Evolutionary conservation across 2,329 filamentous ascomycete genomes (phyloP).

Genomic region (Dactylellina cionopaga): DNA sequence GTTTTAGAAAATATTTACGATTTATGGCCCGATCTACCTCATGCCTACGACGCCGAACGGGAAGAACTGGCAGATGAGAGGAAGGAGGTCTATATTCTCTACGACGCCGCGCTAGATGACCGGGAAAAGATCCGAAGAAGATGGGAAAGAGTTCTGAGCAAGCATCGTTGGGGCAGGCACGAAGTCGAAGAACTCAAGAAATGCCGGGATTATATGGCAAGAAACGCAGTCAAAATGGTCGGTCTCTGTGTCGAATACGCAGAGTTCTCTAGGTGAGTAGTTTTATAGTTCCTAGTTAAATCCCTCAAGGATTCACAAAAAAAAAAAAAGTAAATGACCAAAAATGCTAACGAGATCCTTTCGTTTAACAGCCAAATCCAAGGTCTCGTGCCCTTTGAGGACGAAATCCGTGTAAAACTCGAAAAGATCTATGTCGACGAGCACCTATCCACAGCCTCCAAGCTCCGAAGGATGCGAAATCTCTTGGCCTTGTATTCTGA

Average conservation of each 20-base stretch:
- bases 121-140: constrained; percentile 42
- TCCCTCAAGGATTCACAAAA: too few species aligned
- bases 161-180: constrained; percentile 49
- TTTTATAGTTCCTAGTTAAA: background rate
- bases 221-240: constrained; percentile 51
- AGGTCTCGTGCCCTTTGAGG: constrained; percentile 38
- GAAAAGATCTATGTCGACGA: constrained; percentile 51
- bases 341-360: background rate
- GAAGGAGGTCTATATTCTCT: constrained; percentile 49
- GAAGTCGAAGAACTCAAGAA: constrained; percentile 50
- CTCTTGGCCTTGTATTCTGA: constrained; percentile 31
- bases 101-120: constrained; percentile 46
- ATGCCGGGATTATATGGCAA: constrained; percentile 49
- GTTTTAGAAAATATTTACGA: constrained; percentile 51
- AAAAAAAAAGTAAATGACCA: too few species aligned
- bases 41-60: constrained; percentile 48
- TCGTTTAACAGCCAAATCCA: constrained; percentile 34
- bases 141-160: constrained; percentile 43
- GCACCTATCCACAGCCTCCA: constrained; percentile 43
- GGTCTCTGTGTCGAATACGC: constrained; percentile 48
- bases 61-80: constrained; percentile 50
- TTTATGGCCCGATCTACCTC: constrained; percentile 49
- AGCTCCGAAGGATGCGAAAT: constrained; percentile 46
- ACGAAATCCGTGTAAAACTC: constrained; percentile 45
- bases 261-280: constrained; percentile 44